Evolutionary conservation across 2,329 filamentous ascomycete species (phyloP), one percentile per base, ranked within the genome.

Genomic region (Diaporthe sp.): DNA sequence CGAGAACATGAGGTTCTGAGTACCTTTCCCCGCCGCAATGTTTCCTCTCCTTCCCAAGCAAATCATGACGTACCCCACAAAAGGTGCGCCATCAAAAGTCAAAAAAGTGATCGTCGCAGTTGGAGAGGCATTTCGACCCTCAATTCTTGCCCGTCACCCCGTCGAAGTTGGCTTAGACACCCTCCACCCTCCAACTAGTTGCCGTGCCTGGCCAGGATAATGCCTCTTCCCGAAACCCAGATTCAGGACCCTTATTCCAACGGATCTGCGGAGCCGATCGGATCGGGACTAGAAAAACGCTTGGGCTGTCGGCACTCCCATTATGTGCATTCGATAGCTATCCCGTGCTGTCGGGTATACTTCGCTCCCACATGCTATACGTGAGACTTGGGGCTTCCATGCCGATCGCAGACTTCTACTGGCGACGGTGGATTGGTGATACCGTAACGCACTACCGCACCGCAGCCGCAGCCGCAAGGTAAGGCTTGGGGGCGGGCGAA

Each of bases 101-200:
- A 68, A 68, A 68, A 68, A 42, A 39, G 28, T 72, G 71, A 72
- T 72, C 71, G 57, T 72, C 71, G 60, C n/a, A 8, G 71, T 72
- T 60, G 71, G 57, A 61, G 71, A 72, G 62, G 60, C 31, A 49
- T 62, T 61, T 49, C 37, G 39, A 57, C 37, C 25, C 67, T 34
- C 19, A 61, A 72, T 62, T 42, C 34, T 44, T 44, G 31, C 25
- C 42, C 25, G 71, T 28, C 65, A 39, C 39, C 25, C 58, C 46
- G 53, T 65, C 51, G 25, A 62, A 65, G 46, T 62, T 65, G 58
- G 49, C 39, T 55, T 61, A 42, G 61, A 49, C 44, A 72, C 70
- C 58, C 46, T 65, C 55, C 58, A 73, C 61, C 46, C 42, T 9
- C 46, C 34, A 44, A 42, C 51, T 57, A 53, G 57, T 44, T 65